Evolutionary conservation across 176 grass and related monocot species (phyloP).

Genomic region (Eleusine coracana): DNA sequence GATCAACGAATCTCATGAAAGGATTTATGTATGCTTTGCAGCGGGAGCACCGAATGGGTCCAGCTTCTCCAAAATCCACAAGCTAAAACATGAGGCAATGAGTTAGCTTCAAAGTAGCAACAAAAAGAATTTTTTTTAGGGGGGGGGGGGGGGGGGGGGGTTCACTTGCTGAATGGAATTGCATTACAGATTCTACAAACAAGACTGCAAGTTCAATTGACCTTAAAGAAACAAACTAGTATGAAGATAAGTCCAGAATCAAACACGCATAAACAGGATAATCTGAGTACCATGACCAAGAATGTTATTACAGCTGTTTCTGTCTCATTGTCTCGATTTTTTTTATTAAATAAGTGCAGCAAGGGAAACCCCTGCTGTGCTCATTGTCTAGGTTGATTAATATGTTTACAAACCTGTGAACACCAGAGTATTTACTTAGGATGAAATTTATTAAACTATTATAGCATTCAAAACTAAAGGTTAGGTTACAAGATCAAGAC

Average conservation of each 20-base stretch:
- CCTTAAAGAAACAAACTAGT: background rate
- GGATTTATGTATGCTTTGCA: conserved; percentile 94
- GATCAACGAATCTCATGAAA: conserved; percentile 93
- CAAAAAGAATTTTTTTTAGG: conserved; percentile 8
- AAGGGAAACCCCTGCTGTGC: no score
- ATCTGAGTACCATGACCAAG: background rate
- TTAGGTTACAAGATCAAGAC: background rate
- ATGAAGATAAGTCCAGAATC: background rate
- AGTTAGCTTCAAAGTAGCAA: conserved; percentile 29
- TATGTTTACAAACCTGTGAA: background rate
- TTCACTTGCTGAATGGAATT: no score
- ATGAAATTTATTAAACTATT: conserved; percentile 1
- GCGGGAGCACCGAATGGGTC: conserved; percentile 82
- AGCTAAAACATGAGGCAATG: conserved; percentile 56
- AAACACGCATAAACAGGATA: background rate
- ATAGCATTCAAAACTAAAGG: background rate
- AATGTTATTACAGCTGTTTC: background rate
- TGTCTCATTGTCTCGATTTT: background rate
- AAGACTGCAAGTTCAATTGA: background rate
- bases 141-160: no score
- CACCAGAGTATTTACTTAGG: background rate
- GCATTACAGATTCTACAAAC: background rate
- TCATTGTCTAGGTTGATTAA: background rate
- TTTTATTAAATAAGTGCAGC: no score
- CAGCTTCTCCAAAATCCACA: conserved; percentile 89